Percentiles rank a stretch among this genome's conserved stretches.
These are phyloP conservation scores for Bimuria novae-zelandiae DNA, from an alignment of 2,329 filamentous ascomycete species.

Conservation along the genomic window DNA sequence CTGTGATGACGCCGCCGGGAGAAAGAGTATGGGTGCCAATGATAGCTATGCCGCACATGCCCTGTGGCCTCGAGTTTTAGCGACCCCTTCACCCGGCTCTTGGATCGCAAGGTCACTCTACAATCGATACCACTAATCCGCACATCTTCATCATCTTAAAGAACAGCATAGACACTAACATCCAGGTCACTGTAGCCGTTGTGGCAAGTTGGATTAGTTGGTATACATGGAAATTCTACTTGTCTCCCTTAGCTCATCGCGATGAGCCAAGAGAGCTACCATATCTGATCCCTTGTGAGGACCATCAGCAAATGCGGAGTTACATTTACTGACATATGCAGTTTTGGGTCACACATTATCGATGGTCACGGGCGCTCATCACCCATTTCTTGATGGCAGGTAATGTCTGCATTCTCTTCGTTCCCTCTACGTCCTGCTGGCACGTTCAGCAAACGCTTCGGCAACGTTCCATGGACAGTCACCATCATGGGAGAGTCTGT, in stretches of 20 bases:
- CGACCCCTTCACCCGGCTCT: too few relatives aligned
- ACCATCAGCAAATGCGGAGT: neutral
- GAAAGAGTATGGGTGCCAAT: too few relatives aligned
- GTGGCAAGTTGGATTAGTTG: neutral
- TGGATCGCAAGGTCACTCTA: too few relatives aligned
- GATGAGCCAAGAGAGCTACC: slow-evolving; percentile 1
- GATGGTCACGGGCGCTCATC: neutral
- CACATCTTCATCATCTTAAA: too few relatives aligned
- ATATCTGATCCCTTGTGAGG: slow-evolving; percentile 1
- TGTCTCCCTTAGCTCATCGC: neutral
- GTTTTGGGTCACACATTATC: neutral
- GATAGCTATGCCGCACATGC: too few relatives aligned
- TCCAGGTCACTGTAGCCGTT: neutral
- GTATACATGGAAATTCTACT: slow-evolving; percentile 1
- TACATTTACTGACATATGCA: neutral
- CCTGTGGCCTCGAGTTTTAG: too few relatives aligned
- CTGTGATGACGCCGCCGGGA: too few relatives aligned
- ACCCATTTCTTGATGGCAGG: neutral
- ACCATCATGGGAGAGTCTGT: slow-evolving; percentile 8
- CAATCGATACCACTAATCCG: too few relatives aligned
- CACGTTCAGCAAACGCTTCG: slow-evolving; percentile 2
- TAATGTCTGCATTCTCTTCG: neutral
- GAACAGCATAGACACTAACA: too few relatives aligned
- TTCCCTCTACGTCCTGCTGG: neutral
- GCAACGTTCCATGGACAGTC: neutral